Evolutionary conservation across 306 rosid genomes (phyloP), one percentile per base, ranked within the genome.

Genomic region (Gillenia trifoliata): DNA sequence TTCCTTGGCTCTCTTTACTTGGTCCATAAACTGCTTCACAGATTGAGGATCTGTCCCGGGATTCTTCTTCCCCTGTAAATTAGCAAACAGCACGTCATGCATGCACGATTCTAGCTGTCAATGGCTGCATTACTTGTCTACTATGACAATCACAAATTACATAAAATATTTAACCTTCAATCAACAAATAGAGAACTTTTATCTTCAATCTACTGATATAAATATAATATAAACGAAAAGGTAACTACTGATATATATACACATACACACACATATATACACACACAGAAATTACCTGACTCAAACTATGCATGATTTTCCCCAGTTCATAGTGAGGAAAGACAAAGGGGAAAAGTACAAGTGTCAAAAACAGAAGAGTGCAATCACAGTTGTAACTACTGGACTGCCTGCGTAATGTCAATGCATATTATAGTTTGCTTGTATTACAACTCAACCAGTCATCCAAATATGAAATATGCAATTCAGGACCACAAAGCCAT

Each of bases 51-150:
- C 93, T 29, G 99, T 92, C 66, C 97, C 97, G 1, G 99, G 99
- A 83, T 94, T 94, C 85, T 72, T 91, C 95, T 92, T 94, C 71
- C 99, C 97, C 97, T 94, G 89, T 43, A 83, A 75, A 40, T 76
- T 77, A 80, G 72, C 84, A 78, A 74, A 57, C 59, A 28, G 15
- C 34, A 52, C 36, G 36, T 71, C 66, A 72, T 36, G 38, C 11
- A 60, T 40, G 50, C 50, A 13, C 19, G 25, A 45, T 52, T 73
- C 7, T 28, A 28, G 56, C 4, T 2, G 22, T 71, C 50, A 54
- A 71, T n/a, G 25, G 34, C 33, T 34, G 43, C 30, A 5, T 4
- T 69, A 49, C 9, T 64, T 17, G 11, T n/a, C 55, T n/a, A 20
- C 61, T 33, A 61, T 68, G 23, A 57, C 23, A 11, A 38, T 28